phyloP scores from a whole-genome alignment of 2,329 filamentous ascomycete genomes.

The Aspergillus viridinutans region DNA sequence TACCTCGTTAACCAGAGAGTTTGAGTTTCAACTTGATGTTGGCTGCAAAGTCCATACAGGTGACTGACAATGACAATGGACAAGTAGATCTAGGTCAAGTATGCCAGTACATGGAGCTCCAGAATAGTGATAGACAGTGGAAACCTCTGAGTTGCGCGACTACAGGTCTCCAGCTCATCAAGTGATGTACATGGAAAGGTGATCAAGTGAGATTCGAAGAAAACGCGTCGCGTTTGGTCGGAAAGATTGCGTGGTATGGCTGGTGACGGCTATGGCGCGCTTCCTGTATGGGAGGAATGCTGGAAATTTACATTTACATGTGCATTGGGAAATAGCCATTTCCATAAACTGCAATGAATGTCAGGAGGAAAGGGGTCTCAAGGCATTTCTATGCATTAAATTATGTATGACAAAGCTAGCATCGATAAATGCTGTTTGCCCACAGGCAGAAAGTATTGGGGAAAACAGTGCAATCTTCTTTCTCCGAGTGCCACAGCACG shows the following conservation, averaged over 20 bases:
- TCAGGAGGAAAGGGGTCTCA: background rate
- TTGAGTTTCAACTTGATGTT: too few species aligned
- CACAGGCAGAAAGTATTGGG: constrained; percentile 1
- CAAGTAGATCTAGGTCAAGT: background rate
- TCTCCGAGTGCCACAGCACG: constrained; percentile 28
- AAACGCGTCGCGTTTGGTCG: too few species aligned
- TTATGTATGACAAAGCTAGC: constrained; percentile 11
- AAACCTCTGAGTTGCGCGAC: background rate
- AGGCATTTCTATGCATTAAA: constrained; percentile 10
- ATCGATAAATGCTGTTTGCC: constrained; percentile 7
- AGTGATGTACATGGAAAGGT: too few species aligned
- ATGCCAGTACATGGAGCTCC: background rate
- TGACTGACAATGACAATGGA: background rate
- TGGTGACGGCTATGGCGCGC: too few species aligned
- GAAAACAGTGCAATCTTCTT: constrained; percentile 27
- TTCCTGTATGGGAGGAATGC: too few species aligned
- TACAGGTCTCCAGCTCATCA: background rate
- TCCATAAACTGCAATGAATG: background rate
- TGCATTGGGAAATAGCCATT: too few species aligned
- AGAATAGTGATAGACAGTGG: too few species aligned
- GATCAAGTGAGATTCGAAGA: background rate
- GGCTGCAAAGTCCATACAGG: background rate
- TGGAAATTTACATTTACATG: too few species aligned
- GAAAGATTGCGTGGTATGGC: too few species aligned
- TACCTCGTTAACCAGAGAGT: background rate